Percentiles rank a stretch among this genome's conserved stretches.
phyloP scores from a whole-genome alignment of 163 green algal species.

The Volvox carteri region DNA sequence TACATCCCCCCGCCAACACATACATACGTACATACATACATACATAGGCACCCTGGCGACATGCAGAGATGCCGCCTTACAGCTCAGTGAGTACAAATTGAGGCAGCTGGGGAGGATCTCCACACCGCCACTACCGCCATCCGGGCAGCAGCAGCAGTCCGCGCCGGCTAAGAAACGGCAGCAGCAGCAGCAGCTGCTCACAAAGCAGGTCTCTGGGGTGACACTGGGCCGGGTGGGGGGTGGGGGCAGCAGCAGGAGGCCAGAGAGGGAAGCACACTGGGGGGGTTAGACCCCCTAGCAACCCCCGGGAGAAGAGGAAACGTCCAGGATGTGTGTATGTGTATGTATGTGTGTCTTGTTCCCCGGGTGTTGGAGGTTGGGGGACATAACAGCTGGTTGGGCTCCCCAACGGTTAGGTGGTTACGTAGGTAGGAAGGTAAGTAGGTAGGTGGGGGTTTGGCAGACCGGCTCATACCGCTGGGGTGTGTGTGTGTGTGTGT shows the following conservation, averaged over 20 bases:
- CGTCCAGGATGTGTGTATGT: too few relatives aligned
- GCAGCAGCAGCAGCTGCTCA: neutral
- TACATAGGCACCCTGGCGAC: neutral
- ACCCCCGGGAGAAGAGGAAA: too few relatives aligned
- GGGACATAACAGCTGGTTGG: too few relatives aligned
- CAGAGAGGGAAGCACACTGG: too few relatives aligned
- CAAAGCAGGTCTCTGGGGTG: neutral
- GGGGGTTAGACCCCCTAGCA: neutral
- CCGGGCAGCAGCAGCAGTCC: neutral
- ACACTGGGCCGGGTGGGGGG: neutral
- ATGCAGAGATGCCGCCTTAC: neutral
- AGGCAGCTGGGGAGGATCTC: neutral
- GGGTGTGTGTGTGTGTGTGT: neutral
- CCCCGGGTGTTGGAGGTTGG: too few relatives aligned
- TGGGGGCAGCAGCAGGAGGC: neutral
- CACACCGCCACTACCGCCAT: neutral
- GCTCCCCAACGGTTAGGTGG: too few relatives aligned
- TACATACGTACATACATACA: too few relatives aligned
- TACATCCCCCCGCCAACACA: neutral
- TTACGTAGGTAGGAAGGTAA: too few relatives aligned
- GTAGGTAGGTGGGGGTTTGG: too few relatives aligned
- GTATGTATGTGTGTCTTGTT: too few relatives aligned
- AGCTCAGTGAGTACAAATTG: neutral
- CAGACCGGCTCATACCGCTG: neutral
- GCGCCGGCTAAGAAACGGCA: too few relatives aligned